These are phyloP conservation scores for Microthlaspi erraticum DNA, from an alignment of 345 rosid genomes.

Conservation along the genomic window DNA sequence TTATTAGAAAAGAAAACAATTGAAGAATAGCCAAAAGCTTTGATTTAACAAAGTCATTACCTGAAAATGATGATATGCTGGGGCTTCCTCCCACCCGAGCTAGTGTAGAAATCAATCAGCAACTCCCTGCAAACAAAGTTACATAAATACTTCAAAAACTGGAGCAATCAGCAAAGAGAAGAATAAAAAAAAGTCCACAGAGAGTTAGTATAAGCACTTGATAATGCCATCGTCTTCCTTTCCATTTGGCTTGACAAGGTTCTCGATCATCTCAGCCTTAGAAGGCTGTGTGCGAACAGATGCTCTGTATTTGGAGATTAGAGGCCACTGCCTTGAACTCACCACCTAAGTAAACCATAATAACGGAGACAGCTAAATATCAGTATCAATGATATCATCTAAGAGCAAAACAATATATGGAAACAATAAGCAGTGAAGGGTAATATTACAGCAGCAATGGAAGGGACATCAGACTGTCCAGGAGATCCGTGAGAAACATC, in stretches of 20 bases:
- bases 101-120: constrained; percentile 76
- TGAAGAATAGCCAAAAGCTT: background rate
- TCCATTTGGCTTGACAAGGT: constrained; percentile 64
- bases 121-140: constrained; percentile 57
- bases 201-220: constrained; percentile 46
- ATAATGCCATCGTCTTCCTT: constrained; percentile 78
- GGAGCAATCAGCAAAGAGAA: background rate
- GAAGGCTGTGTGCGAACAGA: constrained; percentile 88
- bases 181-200: background rate
- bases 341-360: constrained; percentile 53
- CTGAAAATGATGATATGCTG: constrained; percentile 91
- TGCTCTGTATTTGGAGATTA: constrained; percentile 82
- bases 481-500: constrained; percentile 86
- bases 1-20: constrained; percentile 13
- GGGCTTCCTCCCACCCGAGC: constrained; percentile 84
- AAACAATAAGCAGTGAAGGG: background rate
- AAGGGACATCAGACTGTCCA: constrained; percentile 69
- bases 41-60: constrained; percentile 40
- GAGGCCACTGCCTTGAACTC: constrained; percentile 91
- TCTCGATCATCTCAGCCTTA: constrained; percentile 88
- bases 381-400: constrained; percentile 1
- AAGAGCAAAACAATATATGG: constrained; percentile 5
- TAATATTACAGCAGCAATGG: constrained; percentile 66
- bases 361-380: background rate
- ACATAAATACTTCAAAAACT: background rate